Percentiles rank a stretch among this genome's conserved stretches.
Evolutionary conservation across 768 basidiomycete genomes (phyloP).

Genomic region (Hygrophorus pudorinus): DNA sequence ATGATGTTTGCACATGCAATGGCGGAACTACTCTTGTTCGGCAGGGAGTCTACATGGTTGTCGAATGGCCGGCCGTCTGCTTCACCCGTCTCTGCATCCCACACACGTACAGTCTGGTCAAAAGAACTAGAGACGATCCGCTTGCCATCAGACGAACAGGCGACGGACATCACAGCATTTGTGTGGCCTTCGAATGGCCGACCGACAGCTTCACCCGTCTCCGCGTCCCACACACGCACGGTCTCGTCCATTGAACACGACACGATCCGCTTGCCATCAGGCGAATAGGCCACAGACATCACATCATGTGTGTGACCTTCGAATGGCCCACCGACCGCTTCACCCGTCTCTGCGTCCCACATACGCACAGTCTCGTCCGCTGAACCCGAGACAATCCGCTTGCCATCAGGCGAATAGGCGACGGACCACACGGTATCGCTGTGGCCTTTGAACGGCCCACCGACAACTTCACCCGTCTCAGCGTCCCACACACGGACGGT

Average conservation of each 20-base stretch:
- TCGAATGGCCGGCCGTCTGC: too few species aligned
- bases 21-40: neutral
- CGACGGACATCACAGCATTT: constrained; percentile 4
- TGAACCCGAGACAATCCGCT: too few species aligned
- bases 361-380: too few species aligned
- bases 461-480: too few species aligned
- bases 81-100: neutral
- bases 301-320: too few species aligned
- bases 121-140: constrained; percentile 8
- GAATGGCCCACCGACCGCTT: too few species aligned
- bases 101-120: neutral
- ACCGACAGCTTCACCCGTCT: neutral
- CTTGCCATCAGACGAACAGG: constrained; percentile 10
- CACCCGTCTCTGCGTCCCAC: too few species aligned
- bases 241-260: constrained; percentile 5
- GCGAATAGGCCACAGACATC: constrained; percentile 9
- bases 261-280: constrained; percentile 7
- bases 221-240: constrained; percentile 6
- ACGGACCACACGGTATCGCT: too few species aligned
- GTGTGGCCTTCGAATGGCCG: neutral
- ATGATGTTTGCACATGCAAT: too few species aligned
- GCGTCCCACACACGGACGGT: too few species aligned
- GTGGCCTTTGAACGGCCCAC: too few species aligned
- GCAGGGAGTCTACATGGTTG: neutral
- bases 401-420: too few species aligned